Base-by-base conservation (phyloP, 1,284 basidiomycete genomes). In the Mycena sp. region DNA sequence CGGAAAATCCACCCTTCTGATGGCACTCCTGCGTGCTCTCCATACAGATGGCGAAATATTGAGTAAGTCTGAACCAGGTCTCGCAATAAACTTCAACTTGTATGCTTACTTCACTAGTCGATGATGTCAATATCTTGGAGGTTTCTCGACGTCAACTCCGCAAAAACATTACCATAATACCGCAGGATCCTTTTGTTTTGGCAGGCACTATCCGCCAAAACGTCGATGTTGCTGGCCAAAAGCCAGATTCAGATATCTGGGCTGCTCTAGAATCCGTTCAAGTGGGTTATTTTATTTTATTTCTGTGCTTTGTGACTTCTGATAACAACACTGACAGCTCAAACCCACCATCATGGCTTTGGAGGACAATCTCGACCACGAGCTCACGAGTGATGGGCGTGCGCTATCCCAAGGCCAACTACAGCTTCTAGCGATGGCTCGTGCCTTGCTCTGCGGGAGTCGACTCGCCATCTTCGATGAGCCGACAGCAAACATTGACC, bases 381-480 rank as follows among this genome's bases (percentile, higher is more conserved):
- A 77, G 37, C 83, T 90, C 38, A 76, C 87, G 1, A 80, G 81
- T 48, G 86, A 83, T 1, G 89, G 90, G 9, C 74, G 80, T n/a
- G 91, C 92, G 68, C 77, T 93, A 28, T 88, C 86, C 2, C 85
- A 91, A 40, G 90, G 91, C 3, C 89, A 93, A 72, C 80, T 90
- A 3, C 90, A 92, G 71, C 86, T 87, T 43, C 72, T 88, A 26
- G 86, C 87, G 6, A 73, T 89, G 9, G 86, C 85, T 2, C 77
- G 86, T 56, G 86, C 86, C 1, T 83, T 87, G 40, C 80, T 87
- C 9, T 75, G 85, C 11, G 77, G 78, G 48, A 86, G 84, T 76
- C 87, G 87, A 64, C 67, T 88, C 12, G 75, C 87, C 23, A 85
- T 88, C 56, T 73, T 88, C 19, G 87, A 88, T 69, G 86, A 88